Evolutionary conservation across 2,329 filamentous ascomycete species (phyloP).

Genomic region (Aspergillus fijiensis): DNA sequence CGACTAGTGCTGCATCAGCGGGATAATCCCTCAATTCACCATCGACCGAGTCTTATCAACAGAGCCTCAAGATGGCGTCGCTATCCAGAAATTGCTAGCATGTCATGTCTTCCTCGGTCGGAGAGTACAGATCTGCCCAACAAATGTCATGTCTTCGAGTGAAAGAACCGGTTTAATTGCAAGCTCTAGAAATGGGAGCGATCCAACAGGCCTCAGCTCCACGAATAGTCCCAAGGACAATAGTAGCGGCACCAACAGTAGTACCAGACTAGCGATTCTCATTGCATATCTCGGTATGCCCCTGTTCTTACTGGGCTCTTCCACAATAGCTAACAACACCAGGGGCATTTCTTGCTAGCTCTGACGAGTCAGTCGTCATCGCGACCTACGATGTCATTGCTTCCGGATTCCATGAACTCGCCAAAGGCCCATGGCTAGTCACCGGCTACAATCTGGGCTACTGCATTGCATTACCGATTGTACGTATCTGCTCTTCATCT

Average conservation of each 20-base stretch:
- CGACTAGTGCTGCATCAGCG: too few species aligned
- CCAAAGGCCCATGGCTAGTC: background rate
- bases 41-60: too few species aligned
- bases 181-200: too few species aligned
- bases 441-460: conserved; percentile 3
- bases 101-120: too few species aligned
- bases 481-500: background rate
- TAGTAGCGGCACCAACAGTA: too few species aligned
- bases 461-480: conserved; percentile 5
- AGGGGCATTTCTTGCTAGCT: conserved; percentile 5
- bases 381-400: conserved; percentile 5
- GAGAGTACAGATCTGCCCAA: too few species aligned
- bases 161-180: too few species aligned
- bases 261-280: background rate
- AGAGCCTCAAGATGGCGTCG: background rate
- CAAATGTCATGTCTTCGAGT: too few species aligned
- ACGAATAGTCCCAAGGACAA: too few species aligned
- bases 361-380: conserved; percentile 2
- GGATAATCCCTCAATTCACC: too few species aligned
- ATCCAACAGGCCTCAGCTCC: too few species aligned
- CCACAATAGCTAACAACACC: background rate
- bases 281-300: conserved; percentile 2
- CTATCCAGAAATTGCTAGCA: background rate
- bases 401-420: background rate
- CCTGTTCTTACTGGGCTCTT: too few species aligned